Evolutionary conservation across 345 rosid genomes (phyloP), one percentile per base, ranked within the genome.

Genomic region (Chamaenerion angustifolium): DNA sequence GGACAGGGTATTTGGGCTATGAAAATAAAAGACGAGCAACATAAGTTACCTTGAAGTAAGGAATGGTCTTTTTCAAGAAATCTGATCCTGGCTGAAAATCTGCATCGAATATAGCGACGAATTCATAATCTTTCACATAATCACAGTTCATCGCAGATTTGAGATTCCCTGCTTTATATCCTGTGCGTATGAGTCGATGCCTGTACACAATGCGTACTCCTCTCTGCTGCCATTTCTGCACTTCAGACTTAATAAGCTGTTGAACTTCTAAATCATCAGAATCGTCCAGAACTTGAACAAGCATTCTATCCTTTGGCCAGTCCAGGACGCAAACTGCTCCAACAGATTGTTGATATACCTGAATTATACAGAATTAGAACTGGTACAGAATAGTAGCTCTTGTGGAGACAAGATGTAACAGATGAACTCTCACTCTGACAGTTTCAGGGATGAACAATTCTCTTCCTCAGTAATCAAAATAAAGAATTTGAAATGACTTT

Each of bases 271-370:
- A 57, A 10, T 83, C 95, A 65, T 81, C 83, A 12, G 95, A 87
- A 66, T 87, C 95, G 68, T 87, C 95, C 61, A 87, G 70, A 58
- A 87, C 68, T 67, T 87, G 95, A 5, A 87, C 73, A 27, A 87
- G 79, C 94, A 87, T 79, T 61, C 83, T 83, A 47, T 83, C 94
- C 79, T 52, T 83, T n/a, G 94, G 95, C 95, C 95, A 87, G 64
- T 87, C 95, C 48, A 71, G 71, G 10, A 83, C 53, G 63, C 95
- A 87, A 54, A 79, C 81, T 15, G 95, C 81, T 21, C 75, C 86
- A 45, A 87, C 77, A 50, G 95, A 87, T 70, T 83, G 93, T 23
- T 77, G 83, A 44, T 83, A 87, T 55, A 87, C 95, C 95, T 87
- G 75, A 6, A 4, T 31, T 49, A 35, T 13, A 14, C 11, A 8